Base-by-base conservation (phyloP, 1,284 basidiomycete species). In the Pholiota adiposa region DNA sequence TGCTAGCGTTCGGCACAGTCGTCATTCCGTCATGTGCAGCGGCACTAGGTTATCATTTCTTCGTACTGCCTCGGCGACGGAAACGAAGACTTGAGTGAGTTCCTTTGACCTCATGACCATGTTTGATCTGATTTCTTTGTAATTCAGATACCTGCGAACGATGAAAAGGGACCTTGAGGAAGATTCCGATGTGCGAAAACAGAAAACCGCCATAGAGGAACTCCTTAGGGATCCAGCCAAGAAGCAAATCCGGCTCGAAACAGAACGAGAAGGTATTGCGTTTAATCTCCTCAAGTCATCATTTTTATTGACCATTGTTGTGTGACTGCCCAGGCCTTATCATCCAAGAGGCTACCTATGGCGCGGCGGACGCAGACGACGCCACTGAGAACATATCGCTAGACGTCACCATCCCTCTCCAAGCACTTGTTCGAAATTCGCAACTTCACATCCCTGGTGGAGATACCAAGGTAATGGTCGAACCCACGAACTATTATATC, bases 361-460 rank as follows among this genome's bases (percentile, higher is more conserved):
- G 89, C 43, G 77, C 81, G 46, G 71, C 75, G 31, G 82, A 85
- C 63, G 78, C 79, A 51, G 81, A 84, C 63, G 80, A 80, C 53
- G 79, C 78, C 59, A 75, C 78, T 4, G 72, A 77, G 58, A 84
- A 83, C 54, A 77, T 90, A 25, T 76, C 81, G 48, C 82, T 93
- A 64, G 88, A 95, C 73, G 92, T 96, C 38, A 90, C 88, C 18
- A 78, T 92, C 31, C 85, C 95, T 3, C 70, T 97, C 27, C 94
- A 96, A 77, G 88, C 92, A 23, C 79, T 97, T 16, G 91, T 96
- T 48, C 83, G 85, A 64, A 83, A 89, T 64, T 89, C 89, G 50
- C 91, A 93, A 70, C 72, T 97, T 51, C 85, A 88, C 69, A 89
- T 97, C 62, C 88, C 94, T 16, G 87, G 87, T 51, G 88, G 87